Evolutionary conservation across 129 eudicot genomes (phyloP).

Genomic region (Rutidosis leptorrhynchoides): DNA sequence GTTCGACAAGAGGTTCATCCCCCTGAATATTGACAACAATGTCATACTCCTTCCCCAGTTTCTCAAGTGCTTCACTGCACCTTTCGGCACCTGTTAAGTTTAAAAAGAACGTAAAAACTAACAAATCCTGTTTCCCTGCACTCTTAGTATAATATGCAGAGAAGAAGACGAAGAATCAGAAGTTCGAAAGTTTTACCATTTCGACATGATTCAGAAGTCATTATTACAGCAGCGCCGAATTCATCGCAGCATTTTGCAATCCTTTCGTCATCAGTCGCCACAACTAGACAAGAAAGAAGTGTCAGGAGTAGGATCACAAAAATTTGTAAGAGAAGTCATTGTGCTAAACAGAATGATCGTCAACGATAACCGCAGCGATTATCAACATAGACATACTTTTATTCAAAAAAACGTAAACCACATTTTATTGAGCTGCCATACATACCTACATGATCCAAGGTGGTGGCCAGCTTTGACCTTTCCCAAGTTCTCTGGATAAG

Average conservation of each 20-base stretch:
- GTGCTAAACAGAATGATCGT: too few species aligned
- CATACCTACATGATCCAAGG: slow-evolving; percentile 84
- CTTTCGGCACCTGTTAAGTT: slow-evolving; percentile 73
- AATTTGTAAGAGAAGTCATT: too few species aligned
- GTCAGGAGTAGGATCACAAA: slow-evolving; percentile 20
- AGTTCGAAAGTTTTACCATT: too few species aligned
- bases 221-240: slow-evolving; percentile 93
- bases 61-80: slow-evolving; percentile 88
- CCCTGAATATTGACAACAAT: slow-evolving; percentile 96
- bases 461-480: slow-evolving; percentile 76
- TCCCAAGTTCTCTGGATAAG: slow-evolving; percentile 99
- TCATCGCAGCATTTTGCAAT: slow-evolving; percentile 88
- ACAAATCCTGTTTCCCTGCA: too few species aligned
- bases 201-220: slow-evolving; percentile 88
- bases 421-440: too few species aligned
- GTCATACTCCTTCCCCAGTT: slow-evolving; percentile 71
- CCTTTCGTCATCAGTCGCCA: slow-evolving; percentile 92
- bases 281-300: too few species aligned
- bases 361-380: too few species aligned
- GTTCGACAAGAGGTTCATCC: slow-evolving; percentile 96
- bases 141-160: too few species aligned
- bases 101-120: background rate
- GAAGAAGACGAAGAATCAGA: too few species aligned
- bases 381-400: background rate
- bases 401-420: background rate